phyloP scores from a whole-genome alignment of 345 rosid genomes.

The Acer saccharum region DNA sequence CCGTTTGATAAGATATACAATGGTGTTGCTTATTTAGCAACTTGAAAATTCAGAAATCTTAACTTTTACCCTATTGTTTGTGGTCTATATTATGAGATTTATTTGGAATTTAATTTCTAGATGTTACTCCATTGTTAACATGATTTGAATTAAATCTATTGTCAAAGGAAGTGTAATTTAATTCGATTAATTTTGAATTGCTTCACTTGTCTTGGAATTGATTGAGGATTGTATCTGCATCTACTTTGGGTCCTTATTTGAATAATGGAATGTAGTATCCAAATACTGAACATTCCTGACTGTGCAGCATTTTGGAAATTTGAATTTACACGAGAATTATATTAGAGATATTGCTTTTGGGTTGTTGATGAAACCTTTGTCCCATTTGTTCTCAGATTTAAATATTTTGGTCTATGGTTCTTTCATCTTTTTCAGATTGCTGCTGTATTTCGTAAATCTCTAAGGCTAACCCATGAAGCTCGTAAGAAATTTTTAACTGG shows the following conservation, averaged over 20 bases:
- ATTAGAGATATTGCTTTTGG: neutral
- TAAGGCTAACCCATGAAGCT: constrained; percentile 89
- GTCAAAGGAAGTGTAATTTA: neutral
- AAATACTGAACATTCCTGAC: constrained; percentile 4
- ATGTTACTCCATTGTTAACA: neutral
- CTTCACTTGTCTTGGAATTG: neutral
- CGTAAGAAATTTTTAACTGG: constrained; percentile 86
- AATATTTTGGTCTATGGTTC: neutral
- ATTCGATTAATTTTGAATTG: neutral
- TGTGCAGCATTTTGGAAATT: neutral
- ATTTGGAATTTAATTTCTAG: neutral
- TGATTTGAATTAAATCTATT: neutral
- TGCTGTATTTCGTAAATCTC: constrained; percentile 92
- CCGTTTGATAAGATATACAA: neutral
- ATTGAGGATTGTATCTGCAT: neutral
- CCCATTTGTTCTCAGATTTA: constrained; percentile 12
- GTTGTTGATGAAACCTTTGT: neutral
- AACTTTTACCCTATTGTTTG: neutral
- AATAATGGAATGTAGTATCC: neutral
- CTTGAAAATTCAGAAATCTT: neutral
- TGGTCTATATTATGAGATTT: neutral
- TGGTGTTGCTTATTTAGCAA: neutral
- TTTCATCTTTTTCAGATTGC: constrained; percentile 62
- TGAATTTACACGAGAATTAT: neutral
- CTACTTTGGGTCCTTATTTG: neutral